Evolutionary conservation across 1,284 basidiomycete species (phyloP), one percentile per base, ranked within the genome.

Genomic region (Vanrija sp.): DNA sequence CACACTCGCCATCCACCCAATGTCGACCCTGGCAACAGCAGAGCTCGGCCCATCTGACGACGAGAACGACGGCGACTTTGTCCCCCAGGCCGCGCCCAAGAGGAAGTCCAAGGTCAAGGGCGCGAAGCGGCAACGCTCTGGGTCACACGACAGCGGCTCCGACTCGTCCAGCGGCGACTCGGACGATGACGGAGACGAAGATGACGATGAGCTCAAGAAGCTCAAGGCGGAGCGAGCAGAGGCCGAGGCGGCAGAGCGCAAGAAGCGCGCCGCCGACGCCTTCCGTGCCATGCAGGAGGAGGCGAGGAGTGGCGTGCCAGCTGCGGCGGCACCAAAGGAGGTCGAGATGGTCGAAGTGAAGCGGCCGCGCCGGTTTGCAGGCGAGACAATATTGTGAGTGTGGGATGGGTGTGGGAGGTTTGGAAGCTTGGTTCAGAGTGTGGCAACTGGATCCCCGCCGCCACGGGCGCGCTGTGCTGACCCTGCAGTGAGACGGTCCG

Each of bases 321-420:
- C n/a, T 18, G 38, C 42, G 46, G 25, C 38, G 12, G 40, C 18
- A n/a, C 43, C 52, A 42, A 38, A 46, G 10, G 54, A 60, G 40
- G 55, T 58, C 10, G 64, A 68, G 44, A 65, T 64, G 67, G 67
- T 77, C 16, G 66, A 71, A 49, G 54, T 77, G 8, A 58, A 61
- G 52, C 54, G 73, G 23, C 63, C 72, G 38, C 64, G 73, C 38
- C 59, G 64, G n/a, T 77, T 74, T 52, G 73, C 73, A 0, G 75
- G 75, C 3, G 69, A 75, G 58, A 70, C 66, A 9, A 66, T 77
- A 46, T 69, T 63, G 75, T 75, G 44, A 63, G 75, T 59, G 10
- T 2, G 12, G 25, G 50, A 39, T 18, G 14, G 28, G 2, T 34
- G n/a, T 16, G 5, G 28, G n/a, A n/a, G n/a, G 43, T 43, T 5